A percentile compares a stretch with the other conserved stretches of the same genome.
These are phyloP conservation scores for Exophiala sideris DNA, from an alignment of 2,329 filamentous ascomycete species.

Conservation along the genomic window DNA sequence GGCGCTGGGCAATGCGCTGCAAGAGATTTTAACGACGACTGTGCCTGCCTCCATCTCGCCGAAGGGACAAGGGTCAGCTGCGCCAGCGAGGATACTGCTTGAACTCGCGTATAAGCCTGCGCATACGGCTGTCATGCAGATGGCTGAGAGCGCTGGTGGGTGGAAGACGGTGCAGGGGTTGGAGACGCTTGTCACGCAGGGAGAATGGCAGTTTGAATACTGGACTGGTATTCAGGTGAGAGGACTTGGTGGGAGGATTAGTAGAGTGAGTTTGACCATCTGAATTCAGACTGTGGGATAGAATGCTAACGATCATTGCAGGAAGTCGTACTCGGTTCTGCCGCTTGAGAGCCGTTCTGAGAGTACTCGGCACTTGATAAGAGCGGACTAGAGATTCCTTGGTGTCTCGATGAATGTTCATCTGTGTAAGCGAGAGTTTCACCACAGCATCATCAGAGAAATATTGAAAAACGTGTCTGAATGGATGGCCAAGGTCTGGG, in stretches of 20 bases:
- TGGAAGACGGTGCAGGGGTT: slow-evolving; percentile 85
- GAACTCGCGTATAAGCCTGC: slow-evolving; percentile 97
- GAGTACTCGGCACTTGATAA: too few relatives aligned
- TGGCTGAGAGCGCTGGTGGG: slow-evolving; percentile 64
- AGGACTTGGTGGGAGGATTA: slow-evolving; percentile 17
- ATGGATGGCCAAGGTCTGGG: too few relatives aligned
- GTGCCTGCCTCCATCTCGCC: neutral
- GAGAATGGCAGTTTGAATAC: slow-evolving; percentile 74
- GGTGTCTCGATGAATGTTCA: too few relatives aligned
- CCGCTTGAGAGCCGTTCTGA: slow-evolving; percentile 1
- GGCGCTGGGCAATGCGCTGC: slow-evolving; percentile 63
- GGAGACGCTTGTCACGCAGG: slow-evolving; percentile 86
- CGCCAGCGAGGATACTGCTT: slow-evolving; percentile 49
- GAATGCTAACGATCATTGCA: slow-evolving; percentile 2
- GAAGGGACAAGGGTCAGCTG: slow-evolving; percentile 8
- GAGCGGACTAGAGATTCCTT: too few relatives aligned
- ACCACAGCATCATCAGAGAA: too few relatives aligned
- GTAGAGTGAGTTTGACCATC: slow-evolving; percentile 39
- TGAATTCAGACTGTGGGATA: neutral
- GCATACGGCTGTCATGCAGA: slow-evolving; percentile 77
- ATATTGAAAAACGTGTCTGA: too few relatives aligned
- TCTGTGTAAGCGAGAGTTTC: too few relatives aligned
- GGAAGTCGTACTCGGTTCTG: slow-evolving; percentile 22
- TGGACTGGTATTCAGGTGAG: slow-evolving; percentile 69
- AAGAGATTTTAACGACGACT: slow-evolving; percentile 45